Evolutionary conservation across 352 stramenopile genomes (phyloP).

Genomic region (Phytophthora palmivora): DNA sequence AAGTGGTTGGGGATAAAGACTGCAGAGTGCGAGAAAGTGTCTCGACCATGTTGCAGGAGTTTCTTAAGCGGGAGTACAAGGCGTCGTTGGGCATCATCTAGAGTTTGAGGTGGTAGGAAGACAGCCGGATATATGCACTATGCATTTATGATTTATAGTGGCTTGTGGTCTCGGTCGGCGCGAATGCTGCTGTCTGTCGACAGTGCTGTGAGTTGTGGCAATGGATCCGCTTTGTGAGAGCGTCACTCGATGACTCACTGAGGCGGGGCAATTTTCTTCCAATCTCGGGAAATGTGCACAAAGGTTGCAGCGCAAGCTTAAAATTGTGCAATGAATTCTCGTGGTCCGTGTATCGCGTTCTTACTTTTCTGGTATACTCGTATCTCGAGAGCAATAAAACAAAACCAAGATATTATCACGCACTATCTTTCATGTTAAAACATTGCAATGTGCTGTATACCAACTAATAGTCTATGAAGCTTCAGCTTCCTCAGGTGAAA

Average conservation of each 20-base stretch:
- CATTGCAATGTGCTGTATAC: neutral
- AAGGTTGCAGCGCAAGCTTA: too few relatives aligned
- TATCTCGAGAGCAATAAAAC: too few relatives aligned
- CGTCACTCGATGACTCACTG: too few relatives aligned
- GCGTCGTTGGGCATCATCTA: constrained; percentile 47
- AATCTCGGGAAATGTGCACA: neutral
- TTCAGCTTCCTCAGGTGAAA: constrained; percentile 6
- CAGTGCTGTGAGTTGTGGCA: too few relatives aligned
- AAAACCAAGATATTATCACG: too few relatives aligned
- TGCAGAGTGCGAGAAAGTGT: constrained; percentile 27
- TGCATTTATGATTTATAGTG: too few relatives aligned
- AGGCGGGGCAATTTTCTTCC: neutral
- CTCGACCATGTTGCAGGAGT: constrained; percentile 30
- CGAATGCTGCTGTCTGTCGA: too few relatives aligned
- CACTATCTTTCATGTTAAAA: too few relatives aligned
- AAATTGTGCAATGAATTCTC: neutral
- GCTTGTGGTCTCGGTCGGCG: too few relatives aligned
- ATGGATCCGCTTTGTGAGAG: neutral
- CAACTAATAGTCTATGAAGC: constrained; percentile 11
- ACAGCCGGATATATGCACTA: neutral
- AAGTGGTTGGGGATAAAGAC: constrained; percentile 7
- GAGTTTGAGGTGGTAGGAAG: neutral
- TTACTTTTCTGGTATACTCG: too few relatives aligned
- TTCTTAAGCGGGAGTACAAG: constrained; percentile 34
- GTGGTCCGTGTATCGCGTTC: too few relatives aligned